Evolutionary conservation across 345 rosid genomes (phyloP), one percentile per base, ranked within the genome.

Genomic region (Luvunga scandens): DNA sequence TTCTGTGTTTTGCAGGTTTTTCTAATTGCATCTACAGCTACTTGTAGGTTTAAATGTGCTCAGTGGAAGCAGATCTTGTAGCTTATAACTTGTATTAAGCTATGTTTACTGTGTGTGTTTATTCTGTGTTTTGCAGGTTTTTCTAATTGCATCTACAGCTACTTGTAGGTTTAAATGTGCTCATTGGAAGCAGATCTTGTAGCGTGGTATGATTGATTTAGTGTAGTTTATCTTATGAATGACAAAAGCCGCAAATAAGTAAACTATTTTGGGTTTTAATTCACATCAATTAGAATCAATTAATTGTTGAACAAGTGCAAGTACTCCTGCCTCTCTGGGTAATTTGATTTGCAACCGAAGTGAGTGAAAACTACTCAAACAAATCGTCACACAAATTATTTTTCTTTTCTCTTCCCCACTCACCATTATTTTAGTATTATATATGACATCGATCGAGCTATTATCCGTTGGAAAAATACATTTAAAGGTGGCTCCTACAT

Each of bases 21-120:
- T 87, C 85, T 45, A 78, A 77, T 73, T 90, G 93, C 88, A 62
- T 73, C 65, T 90, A 86, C 69, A 81, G n/a, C 18, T 85, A 82
- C 77, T 24, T n/a, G 71, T 30, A 61, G n/a, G 72, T 25, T 21
- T 25, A 0, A 45, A 45, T 13, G 50, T 45, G 48, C 14, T 45
- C 18, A 10, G 2, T 45, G 16, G 16, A 12, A 45, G 27, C 28
- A 13, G 12, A 61, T 61, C n/a, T 61, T 25, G 30, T 25, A 25
- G 65, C 8, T n/a, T n/a, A n/a, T n/a, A n/a, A n/a, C n/a, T n/a
- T n/a, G n/a, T n/a, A n/a, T n/a, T n/a, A n/a, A n/a, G n/a, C n/a
- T n/a, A n/a, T n/a, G n/a, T n/a, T n/a, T n/a, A n/a, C n/a, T n/a
- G n/a, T 45, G 1, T 45, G 18, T 13, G 18, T 45, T 45, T 45